Percentiles rank a stretch among this genome's conserved stretches.
Evolutionary conservation across 495 filamentous ascomycete species (phyloP).

Genomic region (Penicillium nucicola): DNA sequence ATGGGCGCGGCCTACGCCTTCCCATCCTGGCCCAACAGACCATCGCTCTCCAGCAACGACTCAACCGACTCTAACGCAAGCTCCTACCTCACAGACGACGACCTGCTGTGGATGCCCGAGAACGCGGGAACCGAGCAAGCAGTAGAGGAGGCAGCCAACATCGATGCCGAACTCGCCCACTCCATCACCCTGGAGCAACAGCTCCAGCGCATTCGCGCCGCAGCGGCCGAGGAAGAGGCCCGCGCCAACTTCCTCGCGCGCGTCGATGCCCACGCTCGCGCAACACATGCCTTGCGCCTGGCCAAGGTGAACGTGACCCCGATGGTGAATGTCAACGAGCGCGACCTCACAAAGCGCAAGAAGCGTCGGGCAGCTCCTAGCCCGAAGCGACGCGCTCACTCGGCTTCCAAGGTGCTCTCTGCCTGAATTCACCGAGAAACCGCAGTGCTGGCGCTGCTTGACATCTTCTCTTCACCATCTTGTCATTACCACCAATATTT

Average conservation of each 20-base stretch:
- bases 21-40: slow-evolving; percentile 52
- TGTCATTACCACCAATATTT: slow-evolving; percentile 5
- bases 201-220: slow-evolving; percentile 36
- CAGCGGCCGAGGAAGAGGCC: slow-evolving; percentile 40
- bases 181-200: slow-evolving; percentile 42
- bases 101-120: slow-evolving; percentile 43
- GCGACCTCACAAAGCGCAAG: slow-evolving; percentile 36
- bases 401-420: slow-evolving; percentile 19
- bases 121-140: slow-evolving; percentile 26
- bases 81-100: slow-evolving; percentile 51
- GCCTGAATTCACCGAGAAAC: slow-evolving; percentile 4
- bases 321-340: slow-evolving; percentile 17
- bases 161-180: slow-evolving; percentile 19
- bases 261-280: slow-evolving; percentile 45
- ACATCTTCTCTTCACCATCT: slow-evolving; percentile 9
- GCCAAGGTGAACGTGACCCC: slow-evolving; percentile 25
- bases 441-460: slow-evolving; percentile 24
- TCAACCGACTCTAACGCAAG: slow-evolving; percentile 32
- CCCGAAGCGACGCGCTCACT: slow-evolving; percentile 36
- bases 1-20: slow-evolving; percentile 50
- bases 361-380: slow-evolving; percentile 34
- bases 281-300: slow-evolving; percentile 40
- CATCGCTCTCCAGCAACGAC: slow-evolving; percentile 39
- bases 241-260: slow-evolving; percentile 44
- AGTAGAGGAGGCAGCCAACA: slow-evolving; percentile 28